A percentile compares a stretch with the other conserved stretches of the same genome.
phyloP scores from a whole-genome alignment of 73 alveolate genomes.

The Uronychia setigera region DNA sequence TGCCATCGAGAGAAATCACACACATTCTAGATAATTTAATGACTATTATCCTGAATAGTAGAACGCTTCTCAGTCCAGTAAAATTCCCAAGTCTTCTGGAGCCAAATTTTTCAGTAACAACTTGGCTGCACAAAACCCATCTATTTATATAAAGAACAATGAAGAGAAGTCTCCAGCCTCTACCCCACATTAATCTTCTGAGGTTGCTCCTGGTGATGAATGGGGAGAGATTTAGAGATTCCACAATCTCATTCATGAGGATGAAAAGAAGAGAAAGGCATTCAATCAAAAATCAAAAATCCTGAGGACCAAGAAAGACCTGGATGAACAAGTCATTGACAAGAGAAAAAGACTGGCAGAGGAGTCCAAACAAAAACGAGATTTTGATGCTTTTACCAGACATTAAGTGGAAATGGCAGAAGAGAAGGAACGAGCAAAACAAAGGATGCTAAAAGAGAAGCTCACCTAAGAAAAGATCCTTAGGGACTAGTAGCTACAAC shows the following conservation, averaged over 20 bases:
- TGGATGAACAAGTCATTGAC: constrained; percentile 30
- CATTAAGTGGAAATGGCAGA: neutral
- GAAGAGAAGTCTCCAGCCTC: neutral
- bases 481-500: constrained; percentile 27
- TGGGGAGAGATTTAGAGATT: constrained; percentile 30
- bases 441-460: constrained; percentile 3
- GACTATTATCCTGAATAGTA: neutral
- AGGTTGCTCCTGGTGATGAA: constrained; percentile 18
- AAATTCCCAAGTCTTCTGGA: constrained; percentile 16
- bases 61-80: neutral
- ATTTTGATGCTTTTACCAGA: constrained; percentile 1
- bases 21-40: constrained; percentile 1
- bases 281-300: constrained; percentile 7
- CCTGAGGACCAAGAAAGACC: constrained; percentile 17
- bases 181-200: constrained; percentile 5
- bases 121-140: no score
- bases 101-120: no score
- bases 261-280: constrained; percentile 13
- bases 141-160: no score
- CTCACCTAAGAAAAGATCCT: constrained; percentile 17
- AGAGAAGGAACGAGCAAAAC: constrained; percentile 11
- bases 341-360: constrained; percentile 3
- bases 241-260: constrained; percentile 25
- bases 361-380: constrained; percentile 19
- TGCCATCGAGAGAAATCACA: neutral